Percentiles rank a stretch among this genome's conserved stretches.
Evolutionary conservation across 345 rosid species (phyloP).

Genomic region (Syzygium jambos): DNA sequence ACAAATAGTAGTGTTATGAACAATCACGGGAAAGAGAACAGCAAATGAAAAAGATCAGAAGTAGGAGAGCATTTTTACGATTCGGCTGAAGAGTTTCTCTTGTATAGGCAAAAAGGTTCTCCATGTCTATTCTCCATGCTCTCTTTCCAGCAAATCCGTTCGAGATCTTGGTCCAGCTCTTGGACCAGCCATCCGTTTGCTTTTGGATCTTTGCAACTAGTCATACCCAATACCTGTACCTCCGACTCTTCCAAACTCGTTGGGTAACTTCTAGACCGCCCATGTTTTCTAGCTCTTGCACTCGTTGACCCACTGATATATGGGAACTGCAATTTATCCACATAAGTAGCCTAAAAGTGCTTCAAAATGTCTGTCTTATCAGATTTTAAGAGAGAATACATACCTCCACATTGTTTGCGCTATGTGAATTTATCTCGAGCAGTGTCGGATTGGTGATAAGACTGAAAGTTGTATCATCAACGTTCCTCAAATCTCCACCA

Average conservation of each 20-base stretch:
- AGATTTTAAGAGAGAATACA: not conserved
- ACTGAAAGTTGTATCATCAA: slow-evolving; percentile 49
- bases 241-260: slow-evolving; percentile 2
- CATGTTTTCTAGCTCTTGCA: not conserved
- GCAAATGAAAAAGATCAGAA: not conserved
- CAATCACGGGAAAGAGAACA: not conserved
- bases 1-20: not conserved
- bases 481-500: slow-evolving; percentile 80
- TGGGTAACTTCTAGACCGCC: not conserved
- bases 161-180: not conserved
- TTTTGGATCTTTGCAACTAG: slow-evolving; percentile 58
- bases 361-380: not conserved
- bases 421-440: slow-evolving; percentile 60
- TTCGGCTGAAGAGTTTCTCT: slow-evolving; percentile 11
- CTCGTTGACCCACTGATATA: slow-evolving; percentile 4
- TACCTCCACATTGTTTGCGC: slow-evolving; percentile 75
- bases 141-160: slow-evolving; percentile 15
- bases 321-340: slow-evolving; percentile 13
- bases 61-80: slow-evolving; percentile 21
- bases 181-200: slow-evolving; percentile 28
- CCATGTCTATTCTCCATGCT: slow-evolving; percentile 33
- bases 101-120: not conserved
- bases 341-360: not conserved
- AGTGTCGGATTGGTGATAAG: slow-evolving; percentile 65
- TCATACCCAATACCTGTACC: slow-evolving; percentile 35